Evolutionary conservation across 208 protist species (phyloP).

Genomic region (Lotmaria passim): DNA sequence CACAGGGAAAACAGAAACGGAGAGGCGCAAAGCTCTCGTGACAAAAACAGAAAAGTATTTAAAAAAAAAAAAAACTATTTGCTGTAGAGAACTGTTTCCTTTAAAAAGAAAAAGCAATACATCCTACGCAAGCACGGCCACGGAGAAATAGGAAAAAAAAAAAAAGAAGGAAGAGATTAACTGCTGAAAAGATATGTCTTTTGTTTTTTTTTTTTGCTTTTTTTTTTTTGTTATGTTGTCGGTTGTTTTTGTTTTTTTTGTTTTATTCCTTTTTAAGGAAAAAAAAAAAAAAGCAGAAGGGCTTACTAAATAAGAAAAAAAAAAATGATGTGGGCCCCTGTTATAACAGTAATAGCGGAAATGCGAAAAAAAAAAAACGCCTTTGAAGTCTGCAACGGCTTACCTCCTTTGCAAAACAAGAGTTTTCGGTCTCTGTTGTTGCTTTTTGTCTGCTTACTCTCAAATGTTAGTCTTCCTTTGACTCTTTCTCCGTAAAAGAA

Average conservation of each 20-base stretch:
- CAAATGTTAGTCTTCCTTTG: too few relatives aligned
- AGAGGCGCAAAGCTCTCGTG: neutral
- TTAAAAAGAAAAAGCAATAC: slow-evolving; percentile 13
- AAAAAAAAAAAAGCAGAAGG: neutral
- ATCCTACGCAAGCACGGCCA: slow-evolving; percentile 5
- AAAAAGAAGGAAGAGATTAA: slow-evolving; percentile 10
- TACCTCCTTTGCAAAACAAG: too few relatives aligned
- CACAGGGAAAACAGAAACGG: slow-evolving; percentile 8
- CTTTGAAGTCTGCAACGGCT: too few relatives aligned
- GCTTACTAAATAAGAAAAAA: neutral
- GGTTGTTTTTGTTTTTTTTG: neutral
- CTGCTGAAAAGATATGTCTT: neutral
- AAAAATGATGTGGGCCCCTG: too few relatives aligned
- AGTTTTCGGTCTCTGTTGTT: too few relatives aligned
- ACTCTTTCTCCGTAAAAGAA: too few relatives aligned
- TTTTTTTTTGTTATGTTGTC: neutral
- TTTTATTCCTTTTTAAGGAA: neutral
- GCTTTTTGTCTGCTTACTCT: too few relatives aligned
- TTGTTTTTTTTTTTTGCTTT: neutral
- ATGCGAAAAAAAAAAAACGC: neutral
- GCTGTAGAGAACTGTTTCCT: slow-evolving; percentile 6
- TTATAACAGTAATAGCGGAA: too few relatives aligned
- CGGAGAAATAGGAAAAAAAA: slow-evolving; percentile 4
- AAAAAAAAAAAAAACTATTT: slow-evolving; percentile 10
- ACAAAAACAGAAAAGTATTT: neutral